Percentiles rank a stretch among this genome's conserved stretches.
These are phyloP conservation scores for Petunia secreta DNA, from an alignment of 257 asterid species.

Conservation along the genomic window DNA sequence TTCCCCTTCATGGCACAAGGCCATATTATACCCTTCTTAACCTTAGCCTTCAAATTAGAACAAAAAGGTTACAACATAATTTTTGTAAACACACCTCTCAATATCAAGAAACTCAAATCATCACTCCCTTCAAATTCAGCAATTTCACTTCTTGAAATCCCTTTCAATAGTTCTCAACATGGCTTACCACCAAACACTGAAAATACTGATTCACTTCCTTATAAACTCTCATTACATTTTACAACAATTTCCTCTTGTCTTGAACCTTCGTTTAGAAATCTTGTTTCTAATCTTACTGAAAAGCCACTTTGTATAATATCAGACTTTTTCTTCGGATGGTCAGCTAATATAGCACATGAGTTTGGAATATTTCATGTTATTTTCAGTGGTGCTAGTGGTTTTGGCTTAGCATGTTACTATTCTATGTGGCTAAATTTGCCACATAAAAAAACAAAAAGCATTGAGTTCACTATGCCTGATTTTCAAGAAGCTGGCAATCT, in stretches of 20 bases:
- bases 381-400: constrained; percentile 43
- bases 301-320: constrained; percentile 43
- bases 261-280: constrained; percentile 37
- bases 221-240: constrained; percentile 41
- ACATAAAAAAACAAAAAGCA: constrained; percentile 19
- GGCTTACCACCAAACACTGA: constrained; percentile 62
- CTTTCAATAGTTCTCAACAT: constrained; percentile 53
- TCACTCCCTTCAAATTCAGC: constrained; percentile 35
- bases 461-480: constrained; percentile 33
- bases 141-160: constrained; percentile 50
- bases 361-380: constrained; percentile 37
- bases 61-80: constrained; percentile 27
- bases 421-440: constrained; percentile 38
- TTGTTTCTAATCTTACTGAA: constrained; percentile 31
- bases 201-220: constrained; percentile 49
- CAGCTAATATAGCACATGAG: constrained; percentile 40
- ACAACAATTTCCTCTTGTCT: constrained; percentile 40
- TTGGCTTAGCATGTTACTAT: constrained; percentile 38
- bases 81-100: constrained; percentile 43
- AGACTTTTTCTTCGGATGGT: constrained; percentile 47
- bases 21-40: constrained; percentile 35
- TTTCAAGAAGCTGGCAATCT: constrained; percentile 35
- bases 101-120: constrained; percentile 47
- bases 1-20: constrained; percentile 42
- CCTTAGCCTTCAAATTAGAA: constrained; percentile 30